Conservation (phyloP, 495 filamentous ascomycete species). For the Apiosordaria backusii region DNA sequence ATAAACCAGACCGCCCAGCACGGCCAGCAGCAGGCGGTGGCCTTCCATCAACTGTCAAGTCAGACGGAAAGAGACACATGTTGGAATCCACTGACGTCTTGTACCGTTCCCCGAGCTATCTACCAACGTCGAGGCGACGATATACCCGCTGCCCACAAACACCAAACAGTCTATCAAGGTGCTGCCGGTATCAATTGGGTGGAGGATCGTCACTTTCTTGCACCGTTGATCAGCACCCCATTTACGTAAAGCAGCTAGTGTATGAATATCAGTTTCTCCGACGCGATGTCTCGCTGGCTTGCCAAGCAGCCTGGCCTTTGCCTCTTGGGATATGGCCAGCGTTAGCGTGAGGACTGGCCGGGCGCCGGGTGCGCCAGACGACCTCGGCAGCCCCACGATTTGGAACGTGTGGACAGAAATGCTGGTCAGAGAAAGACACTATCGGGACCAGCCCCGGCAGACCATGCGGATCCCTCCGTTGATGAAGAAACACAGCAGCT, state of each 20-base stretch:
- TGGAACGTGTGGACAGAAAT: not conserved
- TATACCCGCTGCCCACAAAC: not conserved
- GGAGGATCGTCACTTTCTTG: not conserved
- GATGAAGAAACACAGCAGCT: not conserved
- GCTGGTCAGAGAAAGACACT: not conserved
- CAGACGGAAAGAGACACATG: not conserved
- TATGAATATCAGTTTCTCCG: slow-evolving; percentile 1
- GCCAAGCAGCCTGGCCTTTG: not conserved
- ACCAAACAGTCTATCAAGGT: not conserved
- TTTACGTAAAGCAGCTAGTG: slow-evolving; percentile 4
- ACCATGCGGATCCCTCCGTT: not conserved
- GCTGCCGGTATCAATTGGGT: not conserved
- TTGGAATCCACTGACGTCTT: not conserved
- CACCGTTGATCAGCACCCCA: not conserved
- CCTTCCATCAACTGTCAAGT: not conserved
- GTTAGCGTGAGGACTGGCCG: not conserved
- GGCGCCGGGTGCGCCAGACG: not conserved
- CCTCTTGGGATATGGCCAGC: not conserved
- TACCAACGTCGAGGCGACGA: too few species aligned
- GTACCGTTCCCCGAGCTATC: too few species aligned
- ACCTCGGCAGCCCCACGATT: slow-evolving; percentile 2
- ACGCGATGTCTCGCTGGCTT: slow-evolving; percentile 1
- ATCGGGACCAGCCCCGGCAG: too few species aligned
- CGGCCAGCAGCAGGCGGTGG: not conserved
- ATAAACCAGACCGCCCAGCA: not conserved